Evolutionary conservation across 1,139 yeast genomes (phyloP).

Genomic region (Suhomyces bolitotheri): DNA sequence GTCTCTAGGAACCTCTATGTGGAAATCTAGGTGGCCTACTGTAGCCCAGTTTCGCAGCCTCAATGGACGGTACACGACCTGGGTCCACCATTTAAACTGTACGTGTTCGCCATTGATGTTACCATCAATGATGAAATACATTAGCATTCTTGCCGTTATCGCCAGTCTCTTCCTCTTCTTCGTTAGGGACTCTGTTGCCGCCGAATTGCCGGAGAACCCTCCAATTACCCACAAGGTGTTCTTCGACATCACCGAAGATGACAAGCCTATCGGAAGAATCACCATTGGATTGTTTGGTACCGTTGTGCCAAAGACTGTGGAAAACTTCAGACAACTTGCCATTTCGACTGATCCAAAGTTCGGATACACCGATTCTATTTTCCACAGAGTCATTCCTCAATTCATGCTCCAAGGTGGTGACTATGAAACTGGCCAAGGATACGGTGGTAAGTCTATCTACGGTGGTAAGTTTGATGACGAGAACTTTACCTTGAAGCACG

Average conservation of each 20-base stretch:
- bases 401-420: conserved; percentile 69
- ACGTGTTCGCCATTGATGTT: not conserved
- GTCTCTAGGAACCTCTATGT: too few species aligned
- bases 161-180: conserved; percentile 24
- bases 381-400: conserved; percentile 59
- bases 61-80: not conserved
- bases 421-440: conserved; percentile 58
- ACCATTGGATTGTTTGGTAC: conserved; percentile 72
- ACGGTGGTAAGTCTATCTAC: conserved; percentile 60
- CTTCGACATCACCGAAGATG: conserved; percentile 85
- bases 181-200: conserved; percentile 20
- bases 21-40: too few species aligned
- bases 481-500: conserved; percentile 57
- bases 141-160: conserved; percentile 26
- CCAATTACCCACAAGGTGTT: conserved; percentile 73
- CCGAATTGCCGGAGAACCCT: conserved; percentile 49
- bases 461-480: conserved; percentile 60
- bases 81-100: not conserved
- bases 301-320: conserved; percentile 60
- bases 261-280: conserved; percentile 64
- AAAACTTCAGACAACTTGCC: conserved; percentile 60
- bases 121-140: conserved; percentile 28
- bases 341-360: conserved; percentile 59
- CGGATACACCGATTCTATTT: conserved; percentile 50
- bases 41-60: not conserved